Evolutionary conservation across 2,329 filamentous ascomycete genomes (phyloP).

Genomic region (Fusarium brevicatenulatum): DNA sequence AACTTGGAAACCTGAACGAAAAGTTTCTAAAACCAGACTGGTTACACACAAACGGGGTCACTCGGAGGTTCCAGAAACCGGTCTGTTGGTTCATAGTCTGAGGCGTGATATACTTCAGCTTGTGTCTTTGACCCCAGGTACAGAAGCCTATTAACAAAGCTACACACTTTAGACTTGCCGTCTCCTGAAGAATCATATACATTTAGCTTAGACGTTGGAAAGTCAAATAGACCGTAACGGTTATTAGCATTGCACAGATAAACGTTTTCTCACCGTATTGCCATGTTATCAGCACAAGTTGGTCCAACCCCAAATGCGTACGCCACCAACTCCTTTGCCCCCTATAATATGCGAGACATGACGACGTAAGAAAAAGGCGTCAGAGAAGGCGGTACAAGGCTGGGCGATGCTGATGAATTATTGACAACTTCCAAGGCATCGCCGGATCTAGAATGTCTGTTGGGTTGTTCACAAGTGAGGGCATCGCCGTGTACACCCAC

Average conservation of each 20-base stretch:
- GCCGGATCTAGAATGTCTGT: neutral
- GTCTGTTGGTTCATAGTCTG: neutral
- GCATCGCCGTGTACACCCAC: constrained; percentile 6
- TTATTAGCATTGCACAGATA: neutral
- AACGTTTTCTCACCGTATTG: neutral
- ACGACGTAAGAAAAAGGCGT: neutral
- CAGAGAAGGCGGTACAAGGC: neutral
- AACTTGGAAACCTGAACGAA: neutral
- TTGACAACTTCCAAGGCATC: neutral
- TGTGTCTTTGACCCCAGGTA: neutral
- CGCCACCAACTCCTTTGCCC: constrained; percentile 10
- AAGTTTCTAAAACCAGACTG: neutral
- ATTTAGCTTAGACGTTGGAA: neutral
- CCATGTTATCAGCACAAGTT: neutral
- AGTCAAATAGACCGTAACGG: neutral
- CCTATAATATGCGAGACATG: neutral
- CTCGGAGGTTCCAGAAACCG: neutral
- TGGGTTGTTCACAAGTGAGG: neutral
- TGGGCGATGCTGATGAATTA: neutral
- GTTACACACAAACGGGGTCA: neutral
- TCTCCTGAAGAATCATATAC: neutral
- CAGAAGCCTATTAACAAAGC: neutral
- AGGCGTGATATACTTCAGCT: neutral
- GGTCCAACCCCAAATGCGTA: neutral
- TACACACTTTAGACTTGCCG: neutral